Percentiles rank a stretch among this genome's conserved stretches.
phyloP scores from a whole-genome alignment of 805 yeast genomes.

The Dipodascopsis tothii region DNA sequence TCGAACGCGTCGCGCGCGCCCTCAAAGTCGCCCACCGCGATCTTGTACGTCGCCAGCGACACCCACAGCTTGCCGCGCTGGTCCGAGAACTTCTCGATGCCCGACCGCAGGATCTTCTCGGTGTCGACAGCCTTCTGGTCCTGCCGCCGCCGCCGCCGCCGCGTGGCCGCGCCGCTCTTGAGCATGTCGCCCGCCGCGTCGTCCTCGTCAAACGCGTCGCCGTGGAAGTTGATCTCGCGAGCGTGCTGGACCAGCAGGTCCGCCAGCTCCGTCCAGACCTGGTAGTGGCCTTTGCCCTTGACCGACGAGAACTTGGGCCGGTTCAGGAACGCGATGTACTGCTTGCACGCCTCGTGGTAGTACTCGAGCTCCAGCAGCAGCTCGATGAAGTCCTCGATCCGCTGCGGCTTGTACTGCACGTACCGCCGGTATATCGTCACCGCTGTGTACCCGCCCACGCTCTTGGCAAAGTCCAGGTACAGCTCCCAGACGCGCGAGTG shows the following conservation, averaged over 20 bases:
- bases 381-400: constrained; percentile 28
- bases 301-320: constrained; percentile 34
- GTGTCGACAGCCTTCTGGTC: constrained; percentile 26
- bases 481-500: constrained; percentile 51
- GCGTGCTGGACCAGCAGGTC: constrained; percentile 35
- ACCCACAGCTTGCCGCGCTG: constrained; percentile 47
- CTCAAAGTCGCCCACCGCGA: constrained; percentile 33
- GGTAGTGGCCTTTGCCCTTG: constrained; percentile 40
- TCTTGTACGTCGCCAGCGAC: constrained; percentile 44
- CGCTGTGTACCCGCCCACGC: constrained; percentile 38
- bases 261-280: constrained; percentile 42
- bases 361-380: constrained; percentile 23
- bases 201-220: not conserved
- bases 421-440: constrained; percentile 34
- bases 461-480: constrained; percentile 44
- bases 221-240: constrained; percentile 8
- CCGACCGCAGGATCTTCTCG: constrained; percentile 34
- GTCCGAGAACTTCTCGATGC: constrained; percentile 47
- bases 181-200: not conserved
- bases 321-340: constrained; percentile 34
- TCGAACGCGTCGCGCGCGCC: constrained; percentile 42
- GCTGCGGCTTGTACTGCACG: constrained; percentile 25
- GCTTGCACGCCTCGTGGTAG: constrained; percentile 27
- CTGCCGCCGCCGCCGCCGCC: not conserved
- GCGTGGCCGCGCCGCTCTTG: not conserved